Percentiles rank a stretch among this genome's conserved stretches.
Conservation (phyloP, 192 early-diverging fungal genomes). For the Neocallimastix lanati region DNA sequence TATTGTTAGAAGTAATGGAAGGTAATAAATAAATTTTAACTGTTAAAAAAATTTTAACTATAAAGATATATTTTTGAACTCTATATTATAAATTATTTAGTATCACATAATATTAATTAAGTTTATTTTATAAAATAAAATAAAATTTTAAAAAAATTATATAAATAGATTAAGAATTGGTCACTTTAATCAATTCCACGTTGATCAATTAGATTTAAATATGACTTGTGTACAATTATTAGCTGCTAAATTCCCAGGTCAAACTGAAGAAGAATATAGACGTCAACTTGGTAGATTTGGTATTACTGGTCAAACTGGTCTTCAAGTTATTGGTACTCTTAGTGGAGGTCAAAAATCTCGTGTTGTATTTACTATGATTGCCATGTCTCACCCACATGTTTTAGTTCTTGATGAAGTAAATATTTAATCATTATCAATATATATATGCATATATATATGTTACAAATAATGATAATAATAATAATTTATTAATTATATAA, state of each 20-base stretch:
- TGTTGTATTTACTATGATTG: constrained; percentile 32
- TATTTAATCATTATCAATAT: constrained; percentile 29
- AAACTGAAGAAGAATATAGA: constrained; percentile 89
- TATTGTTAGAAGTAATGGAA: not conserved
- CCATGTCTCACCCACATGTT: constrained; percentile 28
- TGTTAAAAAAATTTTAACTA: not conserved
- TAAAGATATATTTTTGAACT: not conserved
- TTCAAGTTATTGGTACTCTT: constrained; percentile 85
- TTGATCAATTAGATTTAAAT: constrained; percentile 85
- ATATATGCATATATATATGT: too few species aligned
- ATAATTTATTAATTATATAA: constrained; percentile 60
- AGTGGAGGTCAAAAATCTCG: constrained; percentile 94
- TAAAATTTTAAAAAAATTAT: too few species aligned
- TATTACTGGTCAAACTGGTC: constrained; percentile 83
- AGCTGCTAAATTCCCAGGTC: constrained; percentile 71
- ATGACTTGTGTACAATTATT: constrained; percentile 74
- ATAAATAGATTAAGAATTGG: constrained; percentile 81
- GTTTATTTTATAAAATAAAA: too few species aligned
- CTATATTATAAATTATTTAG: too few species aligned
- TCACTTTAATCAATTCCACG: constrained; percentile 93
- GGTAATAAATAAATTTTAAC: not conserved
- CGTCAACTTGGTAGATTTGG: constrained; percentile 84
- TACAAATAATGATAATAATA: too few species aligned
- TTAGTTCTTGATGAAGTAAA: constrained; percentile 51
- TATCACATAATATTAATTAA: too few species aligned